Percentiles rank a stretch among this genome's conserved stretches.
phyloP scores from a whole-genome alignment of 1,284 basidiomycete species.

The Pascua guehoae region DNA sequence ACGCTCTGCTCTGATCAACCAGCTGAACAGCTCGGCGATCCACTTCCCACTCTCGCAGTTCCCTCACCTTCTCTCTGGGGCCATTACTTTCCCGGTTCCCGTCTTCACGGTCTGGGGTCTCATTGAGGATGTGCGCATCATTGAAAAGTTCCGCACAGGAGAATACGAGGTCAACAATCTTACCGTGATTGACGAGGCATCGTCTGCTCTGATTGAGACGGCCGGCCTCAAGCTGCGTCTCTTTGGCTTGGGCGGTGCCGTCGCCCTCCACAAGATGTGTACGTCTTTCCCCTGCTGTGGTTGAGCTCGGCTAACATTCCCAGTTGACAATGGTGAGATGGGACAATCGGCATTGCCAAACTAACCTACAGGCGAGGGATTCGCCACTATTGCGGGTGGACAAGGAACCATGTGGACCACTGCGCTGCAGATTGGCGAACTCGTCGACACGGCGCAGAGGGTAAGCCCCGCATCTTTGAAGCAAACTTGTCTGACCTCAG shows the following conservation, averaged over 20 bases:
- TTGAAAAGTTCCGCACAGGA: conserved; percentile 86
- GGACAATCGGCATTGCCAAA: background rate
- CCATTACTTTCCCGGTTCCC: conserved; percentile 81
- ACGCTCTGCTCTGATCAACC: conserved; percentile 47
- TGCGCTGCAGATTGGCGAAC: conserved; percentile 92
- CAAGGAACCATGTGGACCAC: conserved; percentile 99
- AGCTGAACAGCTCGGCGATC: conserved; percentile 56
- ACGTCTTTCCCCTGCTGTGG: conserved; percentile 51
- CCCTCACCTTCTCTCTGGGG: conserved; percentile 80
- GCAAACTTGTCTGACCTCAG: conserved; percentile 26
- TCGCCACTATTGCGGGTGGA: conserved; percentile 92
- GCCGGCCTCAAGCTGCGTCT: conserved; percentile 90
- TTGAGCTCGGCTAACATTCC: conserved; percentile 21
- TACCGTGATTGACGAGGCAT: conserved; percentile 89
- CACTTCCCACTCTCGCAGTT: conserved; percentile 77
- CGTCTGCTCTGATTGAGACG: conserved; percentile 82
- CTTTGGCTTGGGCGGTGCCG: conserved; percentile 90
- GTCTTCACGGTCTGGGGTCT: conserved; percentile 97
- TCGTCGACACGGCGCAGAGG: conserved; percentile 93
- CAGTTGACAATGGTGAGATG: conserved; percentile 43
- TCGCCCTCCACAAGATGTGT: conserved; percentile 95
- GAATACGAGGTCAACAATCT: conserved; percentile 81
- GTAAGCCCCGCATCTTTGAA: conserved; percentile 50
- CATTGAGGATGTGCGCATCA: conserved; percentile 88
- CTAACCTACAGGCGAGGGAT: conserved; percentile 63